Percentiles rank a stretch among this genome's conserved stretches.
Conservation (phyloP, 179 eudicot genomes). For the Silene coronaria region DNA sequence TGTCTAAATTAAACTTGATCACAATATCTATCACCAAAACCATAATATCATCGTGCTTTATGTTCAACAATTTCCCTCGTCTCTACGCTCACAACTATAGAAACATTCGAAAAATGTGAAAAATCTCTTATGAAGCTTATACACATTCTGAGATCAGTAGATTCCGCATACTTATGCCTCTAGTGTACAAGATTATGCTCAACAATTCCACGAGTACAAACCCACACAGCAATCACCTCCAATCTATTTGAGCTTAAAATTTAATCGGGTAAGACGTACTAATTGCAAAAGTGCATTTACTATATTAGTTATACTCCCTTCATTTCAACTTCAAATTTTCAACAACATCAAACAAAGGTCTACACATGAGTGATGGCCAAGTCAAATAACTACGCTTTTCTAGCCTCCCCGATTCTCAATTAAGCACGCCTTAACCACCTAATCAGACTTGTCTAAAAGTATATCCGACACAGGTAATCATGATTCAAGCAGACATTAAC, state of each 20-base stretch:
- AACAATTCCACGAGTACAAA: background rate
- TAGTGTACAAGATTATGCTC: background rate
- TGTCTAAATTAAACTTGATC: background rate
- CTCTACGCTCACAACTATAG: background rate
- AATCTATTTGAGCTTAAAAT: background rate
- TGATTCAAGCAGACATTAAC: background rate
- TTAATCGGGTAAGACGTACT: background rate
- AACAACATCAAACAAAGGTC: background rate
- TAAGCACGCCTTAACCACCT: background rate
- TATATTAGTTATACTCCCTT: background rate
- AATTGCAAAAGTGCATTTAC: background rate
- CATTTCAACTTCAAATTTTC: background rate
- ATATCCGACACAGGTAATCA: no score
- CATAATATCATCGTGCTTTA: background rate
- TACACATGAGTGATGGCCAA: no score
- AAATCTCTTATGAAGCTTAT: background rate
- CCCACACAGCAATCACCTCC: background rate
- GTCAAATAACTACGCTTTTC: background rate
- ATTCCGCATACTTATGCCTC: background rate
- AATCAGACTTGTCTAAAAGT: no score
- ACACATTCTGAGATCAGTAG: background rate
- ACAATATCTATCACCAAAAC: background rate
- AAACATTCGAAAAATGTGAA: background rate
- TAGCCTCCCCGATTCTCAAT: background rate
- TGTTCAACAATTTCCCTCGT: background rate